phyloP scores from a whole-genome alignment of 2,329 filamentous ascomycete genomes.

The Chrysoporthe austroafricana region DNA sequence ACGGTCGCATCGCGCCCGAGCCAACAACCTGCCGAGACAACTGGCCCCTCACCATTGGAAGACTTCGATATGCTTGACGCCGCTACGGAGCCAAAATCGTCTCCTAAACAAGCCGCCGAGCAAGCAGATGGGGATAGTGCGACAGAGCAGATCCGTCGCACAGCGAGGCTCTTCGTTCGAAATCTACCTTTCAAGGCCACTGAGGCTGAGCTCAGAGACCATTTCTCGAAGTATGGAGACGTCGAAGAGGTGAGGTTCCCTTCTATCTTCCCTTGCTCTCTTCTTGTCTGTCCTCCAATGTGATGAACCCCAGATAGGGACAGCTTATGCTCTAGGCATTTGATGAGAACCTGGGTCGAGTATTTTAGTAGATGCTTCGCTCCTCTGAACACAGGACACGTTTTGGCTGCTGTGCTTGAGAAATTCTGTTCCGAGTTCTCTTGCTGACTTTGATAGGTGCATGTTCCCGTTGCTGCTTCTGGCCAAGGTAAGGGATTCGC shows the following conservation, averaged over 20 bases:
- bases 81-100: conserved; percentile 32
- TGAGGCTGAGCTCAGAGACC: conserved; percentile 73
- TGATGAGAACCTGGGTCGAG: conserved; percentile 91
- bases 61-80: conserved; percentile 26
- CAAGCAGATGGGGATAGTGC: conserved; percentile 45
- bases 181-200: conserved; percentile 84
- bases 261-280: conserved; percentile 19
- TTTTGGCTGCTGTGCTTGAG: conserved; percentile 25
- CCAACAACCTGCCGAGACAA: conserved; percentile 28
- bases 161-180: conserved; percentile 81
- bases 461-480: conserved; percentile 75
- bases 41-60: conserved; percentile 22
- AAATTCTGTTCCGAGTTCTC: background rate
- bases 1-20: conserved; percentile 33
- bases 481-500: conserved; percentile 88
- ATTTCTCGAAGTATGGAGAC: conserved; percentile 74
- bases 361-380: conserved; percentile 99
- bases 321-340: conserved; percentile 89
- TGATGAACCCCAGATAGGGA: conserved; percentile 99
- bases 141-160: conserved; percentile 69
- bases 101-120: conserved; percentile 19
- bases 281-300: conserved; percentile 45
- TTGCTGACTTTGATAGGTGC: conserved; percentile 69
- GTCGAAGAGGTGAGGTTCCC: conserved; percentile 80
- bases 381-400: conserved; percentile 62